Percentiles rank a stretch among this genome's conserved stretches.
Conservation (phyloP, 1,139 yeast species). For the Pichia sp. region DNA sequence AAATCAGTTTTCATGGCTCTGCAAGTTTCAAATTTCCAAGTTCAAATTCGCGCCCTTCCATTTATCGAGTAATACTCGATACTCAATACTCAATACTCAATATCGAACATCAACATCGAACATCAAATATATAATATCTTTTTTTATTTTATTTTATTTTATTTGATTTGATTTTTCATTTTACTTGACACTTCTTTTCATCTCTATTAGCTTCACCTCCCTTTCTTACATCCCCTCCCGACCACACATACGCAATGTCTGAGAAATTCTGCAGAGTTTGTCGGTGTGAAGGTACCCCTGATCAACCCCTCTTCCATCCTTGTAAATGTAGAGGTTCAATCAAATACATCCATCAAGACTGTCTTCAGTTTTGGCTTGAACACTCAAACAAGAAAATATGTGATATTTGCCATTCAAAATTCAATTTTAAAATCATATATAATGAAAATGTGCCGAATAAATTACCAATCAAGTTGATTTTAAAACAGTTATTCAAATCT, state of each 20-base stretch:
- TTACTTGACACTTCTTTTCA: not conserved
- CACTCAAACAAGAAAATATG: slow-evolving; percentile 62
- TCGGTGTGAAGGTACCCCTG: slow-evolving; percentile 77
- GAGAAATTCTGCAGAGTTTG: slow-evolving; percentile 79
- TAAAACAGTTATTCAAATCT: slow-evolving; percentile 33
- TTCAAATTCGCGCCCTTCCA: not conserved
- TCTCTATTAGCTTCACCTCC: not conserved
- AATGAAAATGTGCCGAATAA: slow-evolving; percentile 62
- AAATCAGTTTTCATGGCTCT: too few relatives aligned
- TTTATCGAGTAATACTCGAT: too few relatives aligned
- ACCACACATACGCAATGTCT: not conserved
- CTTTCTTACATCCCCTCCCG: not conserved
- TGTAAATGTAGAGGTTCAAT: slow-evolving; percentile 94
- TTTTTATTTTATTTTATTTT: too few relatives aligned
- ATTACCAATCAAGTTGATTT: slow-evolving; percentile 48
- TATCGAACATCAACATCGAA: too few relatives aligned
- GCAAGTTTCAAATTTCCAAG: not conserved
- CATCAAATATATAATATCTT: too few relatives aligned
- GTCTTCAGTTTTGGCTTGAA: slow-evolving; percentile 82
- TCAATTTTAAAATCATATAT: slow-evolving; percentile 65
- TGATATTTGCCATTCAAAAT: slow-evolving; percentile 83
- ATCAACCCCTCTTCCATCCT: slow-evolving; percentile 83
- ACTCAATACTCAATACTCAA: too few relatives aligned
- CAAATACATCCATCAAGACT: slow-evolving; percentile 86
- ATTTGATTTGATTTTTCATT: not conserved